phyloP scores from a whole-genome alignment of 225 moss, liverwort and hornwort species.

The Pseudisothecium myosuroides region DNA sequence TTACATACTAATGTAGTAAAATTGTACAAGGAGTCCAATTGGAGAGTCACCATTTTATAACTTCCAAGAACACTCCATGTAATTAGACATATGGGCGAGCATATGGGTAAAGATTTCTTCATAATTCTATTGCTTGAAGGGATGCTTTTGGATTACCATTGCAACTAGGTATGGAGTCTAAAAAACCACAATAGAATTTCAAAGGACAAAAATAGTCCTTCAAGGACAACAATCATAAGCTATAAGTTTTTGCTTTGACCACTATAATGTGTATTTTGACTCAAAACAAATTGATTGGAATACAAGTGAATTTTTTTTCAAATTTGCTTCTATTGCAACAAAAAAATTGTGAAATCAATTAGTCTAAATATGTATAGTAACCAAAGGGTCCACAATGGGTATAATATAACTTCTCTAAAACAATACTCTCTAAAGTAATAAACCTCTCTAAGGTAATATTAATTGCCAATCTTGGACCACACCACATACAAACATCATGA shows the following conservation, averaged over 20 bases:
- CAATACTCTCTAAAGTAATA: not conserved
- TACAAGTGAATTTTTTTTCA: fast-evolving
- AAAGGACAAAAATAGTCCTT: not conserved
- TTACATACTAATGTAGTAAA: not conserved
- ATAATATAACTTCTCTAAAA: not conserved
- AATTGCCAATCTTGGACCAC: fast-evolving
- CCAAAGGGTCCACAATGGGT: not conserved
- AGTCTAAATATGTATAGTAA: not conserved
- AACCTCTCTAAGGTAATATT: not conserved
- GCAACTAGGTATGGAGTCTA: not conserved
- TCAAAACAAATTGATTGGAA: not conserved
- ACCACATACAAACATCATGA: not conserved
- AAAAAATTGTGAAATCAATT: too few relatives aligned
- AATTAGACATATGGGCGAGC: too few relatives aligned
- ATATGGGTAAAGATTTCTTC: not conserved
- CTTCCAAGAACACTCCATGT: too few relatives aligned
- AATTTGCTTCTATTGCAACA: not conserved
- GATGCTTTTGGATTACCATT: not conserved
- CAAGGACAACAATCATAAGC: not conserved
- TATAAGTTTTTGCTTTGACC: not conserved
- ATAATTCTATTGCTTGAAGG: not conserved
- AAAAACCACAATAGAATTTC: not conserved
- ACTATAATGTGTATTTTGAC: not conserved
- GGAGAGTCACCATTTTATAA: not conserved
- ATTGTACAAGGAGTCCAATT: fast-evolving